Percentiles rank a stretch among this genome's conserved stretches.
These are phyloP conservation scores for Aspergillus piperis DNA, from an alignment of 2,329 filamentous ascomycete species.

Conservation along the genomic window DNA sequence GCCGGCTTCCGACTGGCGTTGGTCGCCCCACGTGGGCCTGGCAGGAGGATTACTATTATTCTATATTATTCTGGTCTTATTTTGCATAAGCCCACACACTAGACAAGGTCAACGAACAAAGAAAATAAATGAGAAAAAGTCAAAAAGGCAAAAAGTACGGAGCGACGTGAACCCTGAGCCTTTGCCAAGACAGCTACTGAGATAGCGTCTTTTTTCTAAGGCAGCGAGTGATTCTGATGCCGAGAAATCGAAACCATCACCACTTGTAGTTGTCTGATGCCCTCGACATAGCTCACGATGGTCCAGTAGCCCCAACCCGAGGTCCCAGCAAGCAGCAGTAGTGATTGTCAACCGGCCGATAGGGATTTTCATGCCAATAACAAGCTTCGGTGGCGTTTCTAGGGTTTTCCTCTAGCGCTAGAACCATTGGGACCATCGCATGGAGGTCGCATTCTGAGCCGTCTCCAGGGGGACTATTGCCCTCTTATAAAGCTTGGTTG, in stretches of 20 bases:
- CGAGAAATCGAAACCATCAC: too few relatives aligned
- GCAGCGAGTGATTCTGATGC: too few relatives aligned
- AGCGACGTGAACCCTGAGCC: too few relatives aligned
- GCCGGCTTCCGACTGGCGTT: not conserved
- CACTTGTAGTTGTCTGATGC: too few relatives aligned
- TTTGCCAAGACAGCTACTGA: too few relatives aligned
- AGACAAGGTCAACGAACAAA: too few relatives aligned
- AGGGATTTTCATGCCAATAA: not conserved
- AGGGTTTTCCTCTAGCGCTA: not conserved
- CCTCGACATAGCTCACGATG: not conserved
- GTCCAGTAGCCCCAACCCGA: not conserved
- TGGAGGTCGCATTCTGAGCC: not conserved
- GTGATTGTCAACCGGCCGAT: not conserved
- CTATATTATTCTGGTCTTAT: too few relatives aligned
- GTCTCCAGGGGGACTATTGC: conserved; percentile 1
- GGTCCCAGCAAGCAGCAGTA: not conserved
- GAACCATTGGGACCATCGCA: not conserved
- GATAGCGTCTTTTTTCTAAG: too few relatives aligned
- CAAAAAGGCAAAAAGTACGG: too few relatives aligned
- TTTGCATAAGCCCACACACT: too few relatives aligned
- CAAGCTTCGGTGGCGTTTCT: conserved; percentile 3
- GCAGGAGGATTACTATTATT: too few relatives aligned
- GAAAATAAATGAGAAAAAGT: too few relatives aligned
- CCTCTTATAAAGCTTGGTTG: conserved; percentile 2
- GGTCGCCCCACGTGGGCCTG: not conserved